Conservation (phyloP, 805 yeast genomes). For the Maudiozyma serrabonitensis region DNA sequence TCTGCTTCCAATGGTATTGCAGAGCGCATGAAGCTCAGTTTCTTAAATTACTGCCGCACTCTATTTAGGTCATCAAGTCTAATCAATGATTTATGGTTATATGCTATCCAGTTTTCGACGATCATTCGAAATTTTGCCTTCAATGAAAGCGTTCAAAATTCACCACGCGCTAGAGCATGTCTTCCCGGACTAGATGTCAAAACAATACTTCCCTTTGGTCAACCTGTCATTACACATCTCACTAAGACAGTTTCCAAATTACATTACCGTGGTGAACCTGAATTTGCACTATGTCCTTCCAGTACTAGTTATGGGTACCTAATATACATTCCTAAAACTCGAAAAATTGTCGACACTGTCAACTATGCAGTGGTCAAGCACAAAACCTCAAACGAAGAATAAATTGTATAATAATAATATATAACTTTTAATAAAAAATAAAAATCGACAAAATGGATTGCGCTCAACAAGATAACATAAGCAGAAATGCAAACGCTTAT, state of each 20-base stretch:
- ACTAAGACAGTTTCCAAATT: neutral
- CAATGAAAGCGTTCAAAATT: neutral
- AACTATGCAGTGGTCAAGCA: neutral
- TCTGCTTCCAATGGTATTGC: neutral
- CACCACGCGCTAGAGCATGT: neutral
- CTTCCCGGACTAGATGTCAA: neutral
- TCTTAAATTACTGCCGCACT: neutral
- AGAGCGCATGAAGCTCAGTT: neutral
- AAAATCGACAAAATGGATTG: too few relatives aligned
- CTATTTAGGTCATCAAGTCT: neutral
- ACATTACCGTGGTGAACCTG: neutral
- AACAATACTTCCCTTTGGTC: neutral
- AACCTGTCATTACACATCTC: neutral
- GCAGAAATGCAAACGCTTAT: too few relatives aligned
- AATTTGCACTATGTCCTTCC: constrained; percentile 1
- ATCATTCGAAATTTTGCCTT: neutral
- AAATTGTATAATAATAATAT: too few relatives aligned
- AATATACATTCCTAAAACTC: neutral
- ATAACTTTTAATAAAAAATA: too few relatives aligned
- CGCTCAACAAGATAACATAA: too few relatives aligned
- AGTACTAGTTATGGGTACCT: neutral
- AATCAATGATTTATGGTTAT: neutral
- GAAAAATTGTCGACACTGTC: neutral
- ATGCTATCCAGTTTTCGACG: neutral
- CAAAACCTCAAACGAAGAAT: neutral